Evolutionary conservation across 2,329 filamentous ascomycete genomes (phyloP), one percentile per base, ranked within the genome.

Genomic region (Fusarium sp.): DNA sequence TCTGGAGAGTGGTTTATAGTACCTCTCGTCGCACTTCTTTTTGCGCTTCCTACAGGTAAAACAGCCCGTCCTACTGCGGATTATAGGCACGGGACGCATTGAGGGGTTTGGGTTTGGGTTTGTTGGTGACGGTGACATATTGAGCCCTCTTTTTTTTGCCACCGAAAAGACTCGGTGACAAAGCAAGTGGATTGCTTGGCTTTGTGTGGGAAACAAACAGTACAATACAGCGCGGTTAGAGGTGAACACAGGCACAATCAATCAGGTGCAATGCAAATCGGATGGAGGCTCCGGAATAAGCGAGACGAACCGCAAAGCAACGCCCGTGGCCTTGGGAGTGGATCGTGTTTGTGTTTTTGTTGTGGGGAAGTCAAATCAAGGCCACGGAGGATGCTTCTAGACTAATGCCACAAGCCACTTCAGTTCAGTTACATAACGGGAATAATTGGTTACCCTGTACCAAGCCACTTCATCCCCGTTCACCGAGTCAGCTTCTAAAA

Each of bases 31-130:
- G 76, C 86, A 89, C 71, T 86, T 84, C 71, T 87, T 87, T 78
- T 88, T 88, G 66, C 86, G 82, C 41, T 85, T 84, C 68, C 85
- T 83, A 78, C 84, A 86, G 33, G 84, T 86, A 76, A 86, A 79
- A 78, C 84, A 86, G 63, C 84, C 84, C 20, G 83, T 81, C 71
- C 82, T 75, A 69, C 76, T 79, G 65, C 80, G 75, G 61, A 82
- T 80, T 66, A 81, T 80, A 65, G 80, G 80, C 71, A 78, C 78
- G 45, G 76, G 75, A 58, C 78, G 74, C 77, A 80, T 79, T 50
- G 71, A 72, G 53, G 62, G 44, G 50, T 44, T 29, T 50, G 55
- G 53, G 53, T 12, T 31, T 39, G 36, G 44, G 35, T 59, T 64
- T 63, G 46, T 36, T 50, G 53, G 46, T 38, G 45, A 55, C 44